These are phyloP conservation scores for Violaceomyces palustris DNA, from an alignment of 1,284 basidiomycete species.

Conservation along the genomic window DNA sequence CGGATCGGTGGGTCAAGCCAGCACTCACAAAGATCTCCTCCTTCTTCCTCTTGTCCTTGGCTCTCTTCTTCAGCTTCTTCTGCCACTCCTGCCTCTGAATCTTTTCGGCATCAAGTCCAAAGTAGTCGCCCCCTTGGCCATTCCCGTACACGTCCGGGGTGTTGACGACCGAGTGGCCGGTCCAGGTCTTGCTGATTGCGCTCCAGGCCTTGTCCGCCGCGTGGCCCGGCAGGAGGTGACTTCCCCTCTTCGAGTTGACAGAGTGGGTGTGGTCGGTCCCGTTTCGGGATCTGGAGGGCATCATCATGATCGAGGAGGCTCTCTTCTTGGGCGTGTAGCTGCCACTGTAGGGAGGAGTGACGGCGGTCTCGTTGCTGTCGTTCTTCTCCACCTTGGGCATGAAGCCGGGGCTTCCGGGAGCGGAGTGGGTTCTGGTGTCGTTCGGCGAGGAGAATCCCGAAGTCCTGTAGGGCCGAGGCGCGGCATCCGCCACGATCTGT, in stretches of 20 bases:
- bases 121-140: conserved; percentile 37
- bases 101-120: conserved; percentile 30
- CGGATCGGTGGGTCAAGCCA: no score
- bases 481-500: conserved; percentile 49
- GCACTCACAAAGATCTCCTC: conserved; percentile 51
- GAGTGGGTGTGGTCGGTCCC: not conserved
- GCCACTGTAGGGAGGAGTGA: conserved; percentile 10
- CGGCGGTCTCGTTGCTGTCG: conserved; percentile 10
- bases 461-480: conserved; percentile 23
- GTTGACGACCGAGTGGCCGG: conserved; percentile 26
- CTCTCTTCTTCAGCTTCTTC: conserved; percentile 44
- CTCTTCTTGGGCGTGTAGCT: conserved; percentile 28
- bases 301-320: conserved; percentile 22
- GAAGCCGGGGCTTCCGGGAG: conserved; percentile 19
- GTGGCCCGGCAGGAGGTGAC: conserved; percentile 9
- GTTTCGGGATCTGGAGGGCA: conserved; percentile 17
- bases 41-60: conserved; percentile 45
- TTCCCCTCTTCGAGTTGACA: conserved; percentile 1
- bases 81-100: conserved; percentile 45
- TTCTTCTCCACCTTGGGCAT: conserved; percentile 6
- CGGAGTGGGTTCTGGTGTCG: conserved; percentile 20
- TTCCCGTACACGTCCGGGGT: conserved; percentile 32
- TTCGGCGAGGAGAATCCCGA: conserved; percentile 18
- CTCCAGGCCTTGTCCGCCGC: no score
- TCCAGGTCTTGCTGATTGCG: conserved; percentile 25